Evolutionary conservation across 2,329 filamentous ascomycete species (phyloP).

Genomic region (Arthrobotrys sphaeroides): DNA sequence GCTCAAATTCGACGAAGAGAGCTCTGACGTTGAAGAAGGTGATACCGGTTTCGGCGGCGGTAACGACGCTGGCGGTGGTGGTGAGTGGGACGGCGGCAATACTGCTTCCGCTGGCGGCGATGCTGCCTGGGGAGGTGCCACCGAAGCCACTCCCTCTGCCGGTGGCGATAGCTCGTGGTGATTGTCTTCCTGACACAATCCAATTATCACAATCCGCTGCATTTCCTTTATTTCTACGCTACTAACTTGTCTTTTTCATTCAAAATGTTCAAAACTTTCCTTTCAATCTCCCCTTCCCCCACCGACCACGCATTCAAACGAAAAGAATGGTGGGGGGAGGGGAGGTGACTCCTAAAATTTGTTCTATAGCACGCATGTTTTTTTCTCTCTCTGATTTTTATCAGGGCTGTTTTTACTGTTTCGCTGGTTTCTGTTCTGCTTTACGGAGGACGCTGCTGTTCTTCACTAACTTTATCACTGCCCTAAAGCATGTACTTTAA

Average conservation of each 20-base stretch:
- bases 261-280: neutral
- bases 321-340: neutral
- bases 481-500: neutral
- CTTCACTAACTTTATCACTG: neutral
- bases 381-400: neutral
- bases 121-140: neutral
- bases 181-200: neutral
- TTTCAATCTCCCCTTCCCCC: neutral
- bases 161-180: slow-evolving; percentile 20
- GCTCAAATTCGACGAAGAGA: slow-evolving; percentile 66
- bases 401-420: neutral
- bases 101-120: neutral
- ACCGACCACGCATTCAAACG: neutral
- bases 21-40: slow-evolving; percentile 64
- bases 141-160: neutral
- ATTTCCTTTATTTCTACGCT: neutral
- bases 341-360: neutral
- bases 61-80: slow-evolving; percentile 53
- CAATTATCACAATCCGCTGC: neutral
- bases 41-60: slow-evolving; percentile 51
- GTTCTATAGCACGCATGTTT: neutral
- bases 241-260: neutral
- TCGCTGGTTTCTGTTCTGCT: too few species aligned
- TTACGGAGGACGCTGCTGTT: neutral
- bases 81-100: slow-evolving; percentile 2